A percentile compares a stretch with the other conserved stretches of the same genome.
These are phyloP conservation scores for Nothophoma quercina DNA, from an alignment of 2,329 filamentous ascomycete species.

Conservation along the genomic window DNA sequence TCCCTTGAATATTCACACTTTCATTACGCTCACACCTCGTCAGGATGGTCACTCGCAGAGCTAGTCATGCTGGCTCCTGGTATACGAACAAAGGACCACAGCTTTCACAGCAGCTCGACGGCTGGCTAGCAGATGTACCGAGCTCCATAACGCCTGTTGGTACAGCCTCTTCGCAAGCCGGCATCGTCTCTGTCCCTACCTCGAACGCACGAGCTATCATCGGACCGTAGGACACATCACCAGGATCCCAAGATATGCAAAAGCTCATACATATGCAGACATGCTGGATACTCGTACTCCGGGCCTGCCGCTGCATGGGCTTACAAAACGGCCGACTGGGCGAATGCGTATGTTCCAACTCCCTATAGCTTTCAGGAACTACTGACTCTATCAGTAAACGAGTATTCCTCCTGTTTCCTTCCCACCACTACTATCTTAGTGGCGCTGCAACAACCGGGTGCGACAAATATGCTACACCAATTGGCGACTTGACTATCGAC, in stretches of 20 bases:
- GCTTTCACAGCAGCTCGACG: constrained; percentile 75
- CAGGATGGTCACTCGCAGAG: constrained; percentile 57
- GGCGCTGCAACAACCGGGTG: constrained; percentile 80
- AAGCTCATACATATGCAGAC: constrained; percentile 63
- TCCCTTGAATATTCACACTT: background rate
- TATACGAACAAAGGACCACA: constrained; percentile 69
- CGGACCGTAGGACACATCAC: constrained; percentile 79
- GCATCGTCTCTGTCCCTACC: constrained; percentile 65
- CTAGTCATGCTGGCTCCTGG: constrained; percentile 87
- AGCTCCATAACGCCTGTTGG: constrained; percentile 68
- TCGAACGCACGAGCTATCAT: constrained; percentile 83
- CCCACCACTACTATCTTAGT: constrained; percentile 82
- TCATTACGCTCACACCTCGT: background rate
- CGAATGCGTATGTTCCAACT: constrained; percentile 65
- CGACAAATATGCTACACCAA: constrained; percentile 74
- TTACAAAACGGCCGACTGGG: constrained; percentile 87
- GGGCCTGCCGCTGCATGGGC: constrained; percentile 93
- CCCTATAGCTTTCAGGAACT: background rate
- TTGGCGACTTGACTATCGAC: constrained; percentile 75
- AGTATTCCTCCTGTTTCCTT: constrained; percentile 91
- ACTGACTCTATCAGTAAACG: constrained; percentile 66
- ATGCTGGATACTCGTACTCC: constrained; percentile 93
- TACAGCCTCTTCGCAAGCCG: constrained; percentile 50
- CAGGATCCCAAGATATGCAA: background rate
- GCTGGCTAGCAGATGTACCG: constrained; percentile 77